Percentiles rank a stretch among this genome's conserved stretches.
Evolutionary conservation across 225 moss, liverwort and hornwort species (phyloP).

Genomic region (Marchantia polymorpha): DNA sequence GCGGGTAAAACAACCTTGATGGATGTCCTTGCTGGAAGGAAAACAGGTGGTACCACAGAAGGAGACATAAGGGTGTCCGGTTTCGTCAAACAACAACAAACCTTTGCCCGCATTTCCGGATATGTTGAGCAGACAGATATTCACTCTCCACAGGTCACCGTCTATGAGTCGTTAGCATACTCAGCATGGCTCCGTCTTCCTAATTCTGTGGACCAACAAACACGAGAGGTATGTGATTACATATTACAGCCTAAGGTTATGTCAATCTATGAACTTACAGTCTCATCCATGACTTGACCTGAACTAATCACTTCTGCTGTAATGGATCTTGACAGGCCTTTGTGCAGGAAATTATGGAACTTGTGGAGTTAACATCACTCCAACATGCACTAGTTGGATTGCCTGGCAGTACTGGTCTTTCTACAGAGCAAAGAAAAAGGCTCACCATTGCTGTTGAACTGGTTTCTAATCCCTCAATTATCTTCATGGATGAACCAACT

Average conservation of each 20-base stretch:
- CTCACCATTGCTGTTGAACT: conserved; percentile 49
- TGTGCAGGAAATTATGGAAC: conserved; percentile 39
- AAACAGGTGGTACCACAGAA: conserved; percentile 47
- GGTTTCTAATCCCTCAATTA: conserved; percentile 47
- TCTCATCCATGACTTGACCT: background rate
- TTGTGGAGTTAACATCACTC: conserved; percentile 37
- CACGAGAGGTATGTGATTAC: conserved; percentile 26
- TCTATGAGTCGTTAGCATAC: conserved; percentile 38
- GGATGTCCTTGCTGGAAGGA: conserved; percentile 53
- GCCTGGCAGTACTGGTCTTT: conserved; percentile 43
- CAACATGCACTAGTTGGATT: conserved; percentile 35
- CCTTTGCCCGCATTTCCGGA: conserved; percentile 48
- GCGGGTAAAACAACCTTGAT: conserved; percentile 52
- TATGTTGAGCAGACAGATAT: conserved; percentile 55
- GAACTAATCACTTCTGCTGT: background rate
- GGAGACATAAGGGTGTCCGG: conserved; percentile 50
- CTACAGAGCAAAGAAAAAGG: conserved; percentile 46
- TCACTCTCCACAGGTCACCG: conserved; percentile 47
- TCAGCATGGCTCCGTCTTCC: conserved; percentile 51
- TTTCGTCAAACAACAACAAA: conserved; percentile 37
- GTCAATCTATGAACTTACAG: background rate
- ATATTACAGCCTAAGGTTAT: background rate
- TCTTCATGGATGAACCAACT: conserved; percentile 52
- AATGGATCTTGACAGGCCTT: conserved; percentile 25
- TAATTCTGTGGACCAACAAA: conserved; percentile 24